phyloP scores from a whole-genome alignment of 257 asterid genomes.

The Scutellaria baicalensis region DNA sequence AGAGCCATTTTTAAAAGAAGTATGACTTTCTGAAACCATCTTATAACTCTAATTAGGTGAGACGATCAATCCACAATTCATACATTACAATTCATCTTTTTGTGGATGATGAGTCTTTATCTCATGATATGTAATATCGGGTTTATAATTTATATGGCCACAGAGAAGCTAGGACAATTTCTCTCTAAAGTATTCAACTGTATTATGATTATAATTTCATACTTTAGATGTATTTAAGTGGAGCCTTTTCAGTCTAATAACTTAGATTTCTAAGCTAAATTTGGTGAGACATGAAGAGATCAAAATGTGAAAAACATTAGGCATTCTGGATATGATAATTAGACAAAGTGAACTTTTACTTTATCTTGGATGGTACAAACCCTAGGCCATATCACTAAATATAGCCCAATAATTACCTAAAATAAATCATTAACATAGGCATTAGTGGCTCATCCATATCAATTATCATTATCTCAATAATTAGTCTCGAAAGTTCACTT shows the following conservation, averaged over 20 bases:
- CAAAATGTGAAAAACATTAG: background rate
- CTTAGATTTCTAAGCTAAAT: background rate
- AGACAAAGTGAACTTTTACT: conserved; percentile 8
- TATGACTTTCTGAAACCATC: too few relatives aligned
- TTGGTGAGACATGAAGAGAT: background rate
- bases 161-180: too few relatives aligned
- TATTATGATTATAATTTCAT: background rate
- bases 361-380: conserved; percentile 12
- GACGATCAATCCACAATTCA: too few relatives aligned
- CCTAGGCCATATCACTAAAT: background rate
- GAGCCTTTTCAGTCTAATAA: background rate
- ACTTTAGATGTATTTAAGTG: background rate
- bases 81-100: too few relatives aligned
- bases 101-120: too few relatives aligned
- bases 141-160: too few relatives aligned
- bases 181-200: background rate
- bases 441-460: conserved; percentile 16
- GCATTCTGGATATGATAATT: background rate
- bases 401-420: conserved; percentile 18
- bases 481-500: conserved; percentile 4
- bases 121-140: too few relatives aligned
- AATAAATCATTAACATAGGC: background rate
- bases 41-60: too few relatives aligned
- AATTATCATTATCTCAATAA: conserved; percentile 13
- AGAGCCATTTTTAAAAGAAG: too few relatives aligned